Percentiles rank a stretch among this genome's conserved stretches.
These are phyloP conservation scores for Lentinula edodes DNA, from an alignment of 768 basidiomycete species.

Conservation along the genomic window DNA sequence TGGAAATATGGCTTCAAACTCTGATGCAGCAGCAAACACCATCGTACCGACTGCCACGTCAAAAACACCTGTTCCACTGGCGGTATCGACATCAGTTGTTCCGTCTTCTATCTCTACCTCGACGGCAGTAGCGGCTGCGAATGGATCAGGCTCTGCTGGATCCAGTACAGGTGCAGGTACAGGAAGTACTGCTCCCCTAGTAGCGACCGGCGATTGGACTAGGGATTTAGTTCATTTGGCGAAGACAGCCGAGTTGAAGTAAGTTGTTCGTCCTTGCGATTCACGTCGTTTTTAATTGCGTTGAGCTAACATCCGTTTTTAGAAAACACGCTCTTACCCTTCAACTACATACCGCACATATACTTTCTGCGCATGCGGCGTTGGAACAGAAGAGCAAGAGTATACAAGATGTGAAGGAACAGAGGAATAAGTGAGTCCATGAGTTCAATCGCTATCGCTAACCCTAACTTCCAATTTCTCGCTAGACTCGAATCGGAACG, in stretches of 20 bases:
- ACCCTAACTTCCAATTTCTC: neutral
- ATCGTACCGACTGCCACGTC: neutral
- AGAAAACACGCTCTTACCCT: slow-evolving; percentile 83
- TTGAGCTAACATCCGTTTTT: neutral
- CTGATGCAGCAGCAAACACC: neutral
- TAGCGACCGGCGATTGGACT: slow-evolving; percentile 84
- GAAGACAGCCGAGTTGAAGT: slow-evolving; percentile 88
- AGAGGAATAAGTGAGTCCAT: slow-evolving; percentile 69
- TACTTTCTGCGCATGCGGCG: slow-evolving; percentile 75
- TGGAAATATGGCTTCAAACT: too few relatives aligned
- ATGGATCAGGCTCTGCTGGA: neutral
- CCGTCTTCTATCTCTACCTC: neutral
- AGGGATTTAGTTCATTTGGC: slow-evolving; percentile 82
- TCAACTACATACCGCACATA: slow-evolving; percentile 83
- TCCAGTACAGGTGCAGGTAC: neutral
- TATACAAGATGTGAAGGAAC: slow-evolving; percentile 77
- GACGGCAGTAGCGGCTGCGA: neutral
- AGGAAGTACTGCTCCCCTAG: slow-evolving; percentile 33
- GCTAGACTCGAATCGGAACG: slow-evolving; percentile 73
- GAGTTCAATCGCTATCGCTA: neutral
- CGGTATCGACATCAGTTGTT: neutral
- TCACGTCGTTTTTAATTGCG: neutral
- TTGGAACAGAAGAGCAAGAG: slow-evolving; percentile 74
- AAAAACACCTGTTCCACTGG: neutral
- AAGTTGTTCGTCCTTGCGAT: slow-evolving; percentile 23